A percentile compares a stretch with the other conserved stretches of the same genome.
These are phyloP conservation scores for Gymnopilus junonius DNA, from an alignment of 768 basidiomycete genomes.

Conservation along the genomic window DNA sequence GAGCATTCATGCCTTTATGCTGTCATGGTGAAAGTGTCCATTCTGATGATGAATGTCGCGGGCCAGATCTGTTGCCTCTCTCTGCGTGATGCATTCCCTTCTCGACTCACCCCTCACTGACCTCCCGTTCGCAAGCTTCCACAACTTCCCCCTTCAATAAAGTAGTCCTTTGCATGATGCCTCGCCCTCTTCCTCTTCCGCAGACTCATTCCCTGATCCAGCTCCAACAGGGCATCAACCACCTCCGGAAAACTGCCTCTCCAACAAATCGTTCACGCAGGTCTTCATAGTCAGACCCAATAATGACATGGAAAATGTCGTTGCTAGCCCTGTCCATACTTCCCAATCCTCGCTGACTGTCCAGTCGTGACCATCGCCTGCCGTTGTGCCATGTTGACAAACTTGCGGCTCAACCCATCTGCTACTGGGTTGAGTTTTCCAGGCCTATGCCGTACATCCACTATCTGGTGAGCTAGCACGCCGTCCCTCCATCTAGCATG, in stretches of 20 bases:
- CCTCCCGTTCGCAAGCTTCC: constrained; percentile 25
- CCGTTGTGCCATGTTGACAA: constrained; percentile 16
- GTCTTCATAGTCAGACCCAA: too few relatives aligned
- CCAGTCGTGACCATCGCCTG: constrained; percentile 35
- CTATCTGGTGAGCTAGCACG: constrained; percentile 29
- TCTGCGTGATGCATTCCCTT: constrained; percentile 32
- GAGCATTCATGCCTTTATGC: constrained; percentile 32
- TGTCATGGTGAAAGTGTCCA: constrained; percentile 40
- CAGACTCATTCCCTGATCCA: constrained; percentile 17
- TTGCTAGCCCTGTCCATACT: constrained; percentile 17
- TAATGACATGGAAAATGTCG: constrained; percentile 18
- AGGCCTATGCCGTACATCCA: constrained; percentile 24
- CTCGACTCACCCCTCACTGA: constrained; percentile 17
- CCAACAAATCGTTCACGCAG: too few relatives aligned
- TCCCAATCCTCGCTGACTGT: constrained; percentile 34
- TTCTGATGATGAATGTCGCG: constrained; percentile 20
- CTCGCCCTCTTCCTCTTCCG: constrained; percentile 21
- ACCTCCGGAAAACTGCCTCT: constrained; percentile 24
- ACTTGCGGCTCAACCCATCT: constrained; percentile 33
- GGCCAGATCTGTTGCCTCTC: constrained; percentile 29
- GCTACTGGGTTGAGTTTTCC: constrained; percentile 24
- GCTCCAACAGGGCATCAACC: constrained; percentile 23
- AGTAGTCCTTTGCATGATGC: constrained; percentile 29
- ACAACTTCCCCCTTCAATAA: constrained; percentile 32
- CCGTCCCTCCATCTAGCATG: constrained; percentile 41